A percentile compares a stretch with the other conserved stretches of the same genome.
Conservation (phyloP, 352 stramenopile species). For the Phytophthora ohioensis region DNA sequence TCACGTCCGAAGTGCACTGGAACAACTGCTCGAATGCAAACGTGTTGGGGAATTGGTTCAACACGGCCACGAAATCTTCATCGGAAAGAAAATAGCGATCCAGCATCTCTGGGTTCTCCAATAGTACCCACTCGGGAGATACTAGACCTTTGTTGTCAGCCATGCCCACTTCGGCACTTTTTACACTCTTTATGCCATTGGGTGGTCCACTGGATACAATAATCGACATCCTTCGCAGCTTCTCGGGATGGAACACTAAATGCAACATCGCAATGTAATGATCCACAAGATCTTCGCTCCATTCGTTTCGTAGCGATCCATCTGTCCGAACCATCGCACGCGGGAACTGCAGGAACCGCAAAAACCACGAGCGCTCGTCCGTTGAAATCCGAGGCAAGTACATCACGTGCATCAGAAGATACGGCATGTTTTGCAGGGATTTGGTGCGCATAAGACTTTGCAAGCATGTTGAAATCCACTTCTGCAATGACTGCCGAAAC, state of each 20-base stretch:
- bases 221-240: slow-evolving; percentile 74
- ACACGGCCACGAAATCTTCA: slow-evolving; percentile 83
- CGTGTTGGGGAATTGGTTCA: slow-evolving; percentile 88
- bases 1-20: slow-evolving; percentile 69
- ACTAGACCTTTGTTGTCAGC: slow-evolving; percentile 48
- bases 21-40: slow-evolving; percentile 87
- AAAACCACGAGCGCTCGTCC: slow-evolving; percentile 82
- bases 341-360: slow-evolving; percentile 86
- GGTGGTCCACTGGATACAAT: slow-evolving; percentile 72
- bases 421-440: slow-evolving; percentile 80
- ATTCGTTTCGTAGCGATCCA: slow-evolving; percentile 65
- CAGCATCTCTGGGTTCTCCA: slow-evolving; percentile 85
- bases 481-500: slow-evolving; percentile 81
- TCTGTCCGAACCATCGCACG: slow-evolving; percentile 64
- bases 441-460: slow-evolving; percentile 69
- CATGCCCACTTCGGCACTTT: slow-evolving; percentile 35
- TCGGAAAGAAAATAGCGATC: slow-evolving; percentile 86
- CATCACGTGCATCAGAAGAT: slow-evolving; percentile 87
- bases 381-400: slow-evolving; percentile 83
- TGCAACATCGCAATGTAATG: slow-evolving; percentile 90
- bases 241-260: slow-evolving; percentile 87
- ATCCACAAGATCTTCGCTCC: slow-evolving; percentile 85
- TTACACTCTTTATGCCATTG: slow-evolving; percentile 36
- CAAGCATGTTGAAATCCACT: slow-evolving; percentile 82
- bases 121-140: slow-evolving; percentile 81